Evolutionary conservation across 108 stramenopile species (phyloP), one percentile per base, ranked within the genome.

Genomic region (Fragilaria radians): DNA sequence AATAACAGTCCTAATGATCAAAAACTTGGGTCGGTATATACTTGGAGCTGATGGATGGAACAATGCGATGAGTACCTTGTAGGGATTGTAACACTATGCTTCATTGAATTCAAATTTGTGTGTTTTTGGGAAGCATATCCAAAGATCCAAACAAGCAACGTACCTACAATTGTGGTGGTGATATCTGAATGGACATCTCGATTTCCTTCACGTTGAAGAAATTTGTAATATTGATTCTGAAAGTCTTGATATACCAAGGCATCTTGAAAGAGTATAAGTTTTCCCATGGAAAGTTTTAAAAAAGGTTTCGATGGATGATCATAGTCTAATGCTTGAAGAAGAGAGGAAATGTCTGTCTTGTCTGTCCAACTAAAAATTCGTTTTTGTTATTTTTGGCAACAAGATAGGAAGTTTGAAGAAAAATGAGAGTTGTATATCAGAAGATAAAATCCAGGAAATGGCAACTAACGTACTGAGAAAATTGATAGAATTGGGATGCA

Each of bases 1-100:
- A 28, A 67, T 14, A 1, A 80, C 57, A 5, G 81, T 61, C 24
- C 85, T 77, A 19, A 86, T 73, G 2, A 81, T 88, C 14, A 93
- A 62, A 1, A 93, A 32, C 28, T 57, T 57, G 23, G 50, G 19
- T 19, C n/a, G 23, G 22, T n/a, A 51, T 19, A 42, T 11, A 14
- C 11, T 42, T 7, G 36, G 36, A 7, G 14, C 36, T 42, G 14
- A 42, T 11, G 36, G 7, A 42, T 42, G 7, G 11, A 42, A 11
- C 36, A 42, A 42, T 14, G 36, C n/a, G n/a, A n/a, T n/a, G n/a
- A n/a, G n/a, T n/a, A n/a, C n/a, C n/a, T n/a, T n/a, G n/a, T n/a
- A n/a, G n/a, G n/a, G n/a, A 11, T 17, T 45, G 42, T 17, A 45
- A 45, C 42, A 14, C 14, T 45, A 45, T 17, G 18, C 14, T 17